Evolutionary conservation across 805 yeast genomes (phyloP), one percentile per base, ranked within the genome.

Genomic region (Nakazawaea holstii): DNA sequence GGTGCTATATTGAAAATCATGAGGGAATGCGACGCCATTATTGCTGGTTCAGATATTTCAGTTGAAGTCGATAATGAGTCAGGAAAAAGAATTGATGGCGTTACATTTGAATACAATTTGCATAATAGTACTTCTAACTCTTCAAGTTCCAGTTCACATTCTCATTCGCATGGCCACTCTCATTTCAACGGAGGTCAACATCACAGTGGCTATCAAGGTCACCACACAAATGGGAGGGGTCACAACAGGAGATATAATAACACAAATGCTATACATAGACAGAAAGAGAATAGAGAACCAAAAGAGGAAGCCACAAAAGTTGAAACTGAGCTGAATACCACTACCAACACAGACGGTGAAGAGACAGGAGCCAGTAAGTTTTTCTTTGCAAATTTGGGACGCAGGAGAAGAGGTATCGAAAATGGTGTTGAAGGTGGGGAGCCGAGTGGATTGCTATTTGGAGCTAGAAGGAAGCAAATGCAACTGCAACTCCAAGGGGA

Each of bases 21-120:
- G 36, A 58, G 75, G 36, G 82, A 76, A 58, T 73, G 74, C 45
- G 80, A 76, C 54, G 50, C 62, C 46, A 69, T 76, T 9, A 41
- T 67, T 41, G 65, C 64, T 42, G 72, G 74, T 4, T 53, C 62
- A 0, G 71, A 66, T 42, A 51, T 61, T 17, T 60, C 68, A 1
- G 49, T 60, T 15, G 61, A 68, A 1, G 49, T 60, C 28, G 70
- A 67, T 52, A 49, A 60, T 11, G 70, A 69, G 5, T 59, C 68
- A 24, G 67, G 59, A 41, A 73, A 71, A 45, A 55, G 77, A 39
- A 74, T 73, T 8, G 61, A 62, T 35, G 78, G 77, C 0, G 75
- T 74, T 6, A 59, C 68, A 10, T 70, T 71, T 47, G 77, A 73
- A 52, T 75, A 75, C 55, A 64, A 76, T 49, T 62, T 74, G 39